Evolutionary conservation across 2,329 filamentous ascomycete species (phyloP).

Genomic region (Sporothrix sp.): DNA sequence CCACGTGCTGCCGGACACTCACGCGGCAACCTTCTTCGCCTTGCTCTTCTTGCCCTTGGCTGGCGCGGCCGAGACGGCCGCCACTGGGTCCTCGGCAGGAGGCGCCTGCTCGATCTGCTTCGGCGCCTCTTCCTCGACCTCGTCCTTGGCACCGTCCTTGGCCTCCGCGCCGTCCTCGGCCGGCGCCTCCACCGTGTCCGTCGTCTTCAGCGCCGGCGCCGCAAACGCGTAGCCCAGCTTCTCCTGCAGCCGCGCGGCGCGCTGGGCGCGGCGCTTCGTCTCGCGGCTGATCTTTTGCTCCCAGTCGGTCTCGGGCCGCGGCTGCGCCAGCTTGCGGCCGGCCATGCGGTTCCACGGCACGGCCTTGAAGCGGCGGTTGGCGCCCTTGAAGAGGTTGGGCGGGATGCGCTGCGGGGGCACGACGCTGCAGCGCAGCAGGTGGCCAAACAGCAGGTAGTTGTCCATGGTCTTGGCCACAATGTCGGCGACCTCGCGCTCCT

Average conservation of each 20-base stretch:
- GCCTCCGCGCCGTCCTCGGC: conserved; percentile 27
- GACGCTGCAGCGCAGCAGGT: conserved; percentile 68
- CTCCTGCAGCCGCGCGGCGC: conserved; percentile 65
- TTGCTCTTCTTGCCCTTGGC: conserved; percentile 26
- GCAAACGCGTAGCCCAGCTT: conserved; percentile 72
- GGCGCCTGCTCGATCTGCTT: not conserved
- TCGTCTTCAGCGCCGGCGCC: conserved; percentile 57
- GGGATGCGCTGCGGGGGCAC: conserved; percentile 71
- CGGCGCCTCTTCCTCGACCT: not conserved
- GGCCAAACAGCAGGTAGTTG: conserved; percentile 91
- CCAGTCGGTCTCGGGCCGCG: conserved; percentile 69
- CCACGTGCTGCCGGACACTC: not conserved
- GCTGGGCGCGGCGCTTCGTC: conserved; percentile 56
- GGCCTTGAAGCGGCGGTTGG: conserved; percentile 76
- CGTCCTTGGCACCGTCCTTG: conserved; percentile 13
- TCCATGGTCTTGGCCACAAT: conserved; percentile 95
- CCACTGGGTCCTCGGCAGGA: conserved; percentile 1
- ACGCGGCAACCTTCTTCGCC: conserved; percentile 24
- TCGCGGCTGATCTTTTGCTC: conserved; percentile 63
- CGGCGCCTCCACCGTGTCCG: conserved; percentile 30
- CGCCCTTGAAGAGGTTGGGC: conserved; percentile 76
- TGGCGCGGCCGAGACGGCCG: conserved; percentile 21
- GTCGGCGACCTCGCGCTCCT: conserved; percentile 64
- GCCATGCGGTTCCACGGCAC: conserved; percentile 83
- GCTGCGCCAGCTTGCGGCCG: conserved; percentile 62